These are phyloP conservation scores for Achaetomiella virescens DNA, from an alignment of 495 filamentous ascomycete species.

Conservation along the genomic window DNA sequence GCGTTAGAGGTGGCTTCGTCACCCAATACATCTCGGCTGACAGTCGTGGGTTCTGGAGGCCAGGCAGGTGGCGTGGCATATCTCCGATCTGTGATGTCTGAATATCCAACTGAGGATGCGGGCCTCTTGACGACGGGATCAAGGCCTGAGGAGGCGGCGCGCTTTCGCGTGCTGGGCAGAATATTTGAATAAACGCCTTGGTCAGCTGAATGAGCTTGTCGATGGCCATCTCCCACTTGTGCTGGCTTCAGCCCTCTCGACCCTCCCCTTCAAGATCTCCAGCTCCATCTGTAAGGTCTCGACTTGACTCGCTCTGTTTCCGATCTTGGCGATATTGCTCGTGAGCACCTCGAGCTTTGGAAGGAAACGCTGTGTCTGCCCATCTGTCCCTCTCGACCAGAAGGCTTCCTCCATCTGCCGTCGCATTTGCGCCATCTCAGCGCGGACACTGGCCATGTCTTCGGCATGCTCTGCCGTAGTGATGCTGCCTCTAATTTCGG, in stretches of 20 bases:
- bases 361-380: constrained; percentile 18
- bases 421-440: constrained; percentile 21
- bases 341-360: constrained; percentile 35
- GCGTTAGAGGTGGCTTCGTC: neutral
- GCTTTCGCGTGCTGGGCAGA: constrained; percentile 4
- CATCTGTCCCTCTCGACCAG: constrained; percentile 6
- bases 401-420: constrained; percentile 26
- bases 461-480: constrained; percentile 5
- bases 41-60: neutral
- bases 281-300: constrained; percentile 39
- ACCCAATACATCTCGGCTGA: neutral
- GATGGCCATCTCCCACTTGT: neutral
- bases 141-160: neutral
- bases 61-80: constrained; percentile 2
- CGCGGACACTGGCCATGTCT: constrained; percentile 13
- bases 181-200: neutral
- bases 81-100: neutral
- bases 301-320: constrained; percentile 33
- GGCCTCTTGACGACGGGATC: constrained; percentile 7
- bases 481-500: neutral
- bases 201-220: neutral
- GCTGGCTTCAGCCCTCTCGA: constrained; percentile 26
- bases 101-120: constrained; percentile 5
- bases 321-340: constrained; percentile 31
- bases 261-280: constrained; percentile 31